A percentile compares a stretch with the other conserved stretches of the same genome.
These are phyloP conservation scores for Tetrahymena elliotti DNA, from an alignment of 73 alveolate genomes.

Conservation along the genomic window DNA sequence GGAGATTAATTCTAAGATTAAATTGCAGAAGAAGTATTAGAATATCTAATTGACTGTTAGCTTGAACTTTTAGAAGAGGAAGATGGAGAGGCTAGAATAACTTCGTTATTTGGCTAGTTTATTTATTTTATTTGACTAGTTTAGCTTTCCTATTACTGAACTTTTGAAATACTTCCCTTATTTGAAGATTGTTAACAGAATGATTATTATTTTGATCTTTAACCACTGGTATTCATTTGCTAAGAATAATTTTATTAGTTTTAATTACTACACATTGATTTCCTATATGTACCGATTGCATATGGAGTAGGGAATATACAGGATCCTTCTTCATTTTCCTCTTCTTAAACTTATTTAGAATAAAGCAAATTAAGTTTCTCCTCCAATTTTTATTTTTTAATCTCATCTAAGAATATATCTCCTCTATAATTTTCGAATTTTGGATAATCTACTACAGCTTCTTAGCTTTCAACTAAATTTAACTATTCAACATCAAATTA, in stretches of 20 bases:
- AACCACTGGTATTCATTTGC: background rate
- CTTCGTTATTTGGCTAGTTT: background rate
- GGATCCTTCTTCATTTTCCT: background rate
- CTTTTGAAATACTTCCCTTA: background rate
- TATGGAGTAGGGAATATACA: background rate
- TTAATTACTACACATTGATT: background rate
- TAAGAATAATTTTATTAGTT: background rate
- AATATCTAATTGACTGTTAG: background rate
- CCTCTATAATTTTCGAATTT: background rate
- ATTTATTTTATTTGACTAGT: background rate
- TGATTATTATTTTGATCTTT: background rate
- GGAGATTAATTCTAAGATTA: background rate
- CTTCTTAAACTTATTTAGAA: background rate
- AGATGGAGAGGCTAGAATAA: background rate
- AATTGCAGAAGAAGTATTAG: background rate
- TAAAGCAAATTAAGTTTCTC: background rate
- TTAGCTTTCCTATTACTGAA: background rate
- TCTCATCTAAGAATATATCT: background rate
- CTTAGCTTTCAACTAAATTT: background rate
- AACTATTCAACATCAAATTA: background rate
- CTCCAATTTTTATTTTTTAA: background rate
- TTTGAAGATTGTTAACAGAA: background rate
- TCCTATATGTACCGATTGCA: background rate
- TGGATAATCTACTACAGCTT: background rate
- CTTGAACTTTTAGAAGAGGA: background rate